Evolutionary conservation across 2,329 filamentous ascomycete species (phyloP).

Genomic region (Podosphaera aphanis): DNA sequence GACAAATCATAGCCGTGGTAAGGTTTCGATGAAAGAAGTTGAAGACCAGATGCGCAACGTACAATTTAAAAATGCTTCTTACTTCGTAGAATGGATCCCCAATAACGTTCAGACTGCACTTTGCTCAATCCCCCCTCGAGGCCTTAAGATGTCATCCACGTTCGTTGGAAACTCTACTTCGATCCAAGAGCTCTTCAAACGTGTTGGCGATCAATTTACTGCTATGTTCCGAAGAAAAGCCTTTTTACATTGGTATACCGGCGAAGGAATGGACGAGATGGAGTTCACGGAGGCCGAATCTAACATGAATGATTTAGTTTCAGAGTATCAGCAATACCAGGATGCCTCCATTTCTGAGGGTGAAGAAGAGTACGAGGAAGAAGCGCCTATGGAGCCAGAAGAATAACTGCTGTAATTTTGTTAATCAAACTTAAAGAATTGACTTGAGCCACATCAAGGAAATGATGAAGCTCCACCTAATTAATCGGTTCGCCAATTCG

Average conservation of each 20-base stretch:
- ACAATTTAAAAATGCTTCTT: slow-evolving; percentile 98
- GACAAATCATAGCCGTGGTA: slow-evolving; percentile 49
- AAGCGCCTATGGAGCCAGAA: slow-evolving; percentile 54
- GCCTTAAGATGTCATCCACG: slow-evolving; percentile 97
- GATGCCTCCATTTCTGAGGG: slow-evolving; percentile 93
- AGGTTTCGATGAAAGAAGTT: slow-evolving; percentile 99
- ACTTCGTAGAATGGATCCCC: slow-evolving; percentile 99
- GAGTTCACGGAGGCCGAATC: slow-evolving; percentile 99
- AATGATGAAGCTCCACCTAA: too few species aligned
- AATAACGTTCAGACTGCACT: slow-evolving; percentile 99
- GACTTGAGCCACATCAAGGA: too few species aligned
- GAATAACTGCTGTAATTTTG: too few species aligned
- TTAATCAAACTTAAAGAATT: too few species aligned
- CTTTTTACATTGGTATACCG: slow-evolving; percentile 99
- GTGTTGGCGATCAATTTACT: slow-evolving; percentile 97
- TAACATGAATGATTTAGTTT: slow-evolving; percentile 99
- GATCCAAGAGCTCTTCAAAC: slow-evolving; percentile 99
- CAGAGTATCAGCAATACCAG: slow-evolving; percentile 99
- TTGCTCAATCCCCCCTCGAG: slow-evolving; percentile 92
- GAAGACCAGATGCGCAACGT: slow-evolving; percentile 99
- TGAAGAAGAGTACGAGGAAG: slow-evolving; percentile 77
- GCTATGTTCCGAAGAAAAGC: slow-evolving; percentile 99
- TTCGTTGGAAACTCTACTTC: slow-evolving; percentile 98
- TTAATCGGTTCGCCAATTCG: too few species aligned
- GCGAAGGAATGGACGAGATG: slow-evolving; percentile 99